Conservation (phyloP, 768 basidiomycete species). For the Obba rivulosa region DNA sequence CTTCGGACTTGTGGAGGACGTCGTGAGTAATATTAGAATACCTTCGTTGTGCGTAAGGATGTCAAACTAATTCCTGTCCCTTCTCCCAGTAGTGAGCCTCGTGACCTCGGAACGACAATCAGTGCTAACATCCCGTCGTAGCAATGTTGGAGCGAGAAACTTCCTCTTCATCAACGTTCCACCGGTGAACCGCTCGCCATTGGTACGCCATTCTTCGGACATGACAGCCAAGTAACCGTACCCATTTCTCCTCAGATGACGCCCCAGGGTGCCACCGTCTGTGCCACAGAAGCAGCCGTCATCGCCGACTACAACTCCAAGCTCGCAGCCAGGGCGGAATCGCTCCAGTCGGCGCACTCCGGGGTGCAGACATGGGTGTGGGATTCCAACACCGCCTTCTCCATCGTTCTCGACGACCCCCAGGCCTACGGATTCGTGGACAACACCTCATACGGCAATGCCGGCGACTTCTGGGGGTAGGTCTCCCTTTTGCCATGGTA, state of each 20-base stretch:
- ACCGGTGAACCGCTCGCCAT: conserved; percentile 50
- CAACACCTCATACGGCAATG: conserved; percentile 38
- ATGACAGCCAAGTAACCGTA: conserved; percentile 14
- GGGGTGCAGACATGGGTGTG: conserved; percentile 47
- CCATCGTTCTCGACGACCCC: conserved; percentile 42
- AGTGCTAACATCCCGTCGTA: conserved; percentile 25
- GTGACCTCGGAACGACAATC: conserved; percentile 10
- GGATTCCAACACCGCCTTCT: conserved; percentile 47
- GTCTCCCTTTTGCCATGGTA: conserved; percentile 10
- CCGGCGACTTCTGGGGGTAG: conserved; percentile 52
- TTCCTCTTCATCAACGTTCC: conserved; percentile 63
- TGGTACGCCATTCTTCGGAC: conserved; percentile 43
- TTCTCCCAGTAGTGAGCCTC: not conserved
- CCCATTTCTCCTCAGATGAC: conserved; percentile 36
- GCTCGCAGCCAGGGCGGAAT: conserved; percentile 33
- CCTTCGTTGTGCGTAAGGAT: not conserved
- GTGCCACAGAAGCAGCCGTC: conserved; percentile 37
- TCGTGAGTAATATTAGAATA: conserved; percentile 28
- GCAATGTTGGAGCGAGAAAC: conserved; percentile 50
- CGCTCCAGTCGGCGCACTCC: conserved; percentile 38
- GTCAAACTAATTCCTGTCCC: not conserved
- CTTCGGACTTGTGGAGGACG: conserved; percentile 44
- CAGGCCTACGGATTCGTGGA: conserved; percentile 53
- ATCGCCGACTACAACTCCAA: conserved; percentile 49
- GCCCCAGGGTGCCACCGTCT: conserved; percentile 33